A percentile compares a stretch with the other conserved stretches of the same genome.
Evolutionary conservation across 148 eudicot species (phyloP).

Genomic region (Chenopodium suecicum): DNA sequence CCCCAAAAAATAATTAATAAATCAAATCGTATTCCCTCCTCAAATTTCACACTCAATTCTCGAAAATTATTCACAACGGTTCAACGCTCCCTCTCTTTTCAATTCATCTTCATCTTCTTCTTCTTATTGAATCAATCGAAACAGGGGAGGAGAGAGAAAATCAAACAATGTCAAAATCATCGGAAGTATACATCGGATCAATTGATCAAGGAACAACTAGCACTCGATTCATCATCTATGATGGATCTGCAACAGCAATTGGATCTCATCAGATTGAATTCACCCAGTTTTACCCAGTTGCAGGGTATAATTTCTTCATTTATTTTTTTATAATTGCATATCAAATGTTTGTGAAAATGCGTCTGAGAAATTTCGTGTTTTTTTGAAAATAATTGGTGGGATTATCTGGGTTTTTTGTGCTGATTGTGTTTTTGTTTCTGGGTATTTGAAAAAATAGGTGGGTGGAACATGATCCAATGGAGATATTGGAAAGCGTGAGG

Average conservation of each 20-base stretch:
- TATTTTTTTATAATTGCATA: not conserved
- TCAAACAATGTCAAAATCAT: slow-evolving; percentile 45
- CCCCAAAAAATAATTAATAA: not conserved
- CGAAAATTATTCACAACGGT: slow-evolving; percentile 2
- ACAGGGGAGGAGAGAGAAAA: not conserved
- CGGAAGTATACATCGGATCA: slow-evolving; percentile 59
- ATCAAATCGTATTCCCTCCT: not conserved
- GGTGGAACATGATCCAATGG: slow-evolving; percentile 99
- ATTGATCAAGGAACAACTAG: slow-evolving; percentile 99
- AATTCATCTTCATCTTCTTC: not conserved
- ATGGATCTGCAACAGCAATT: slow-evolving; percentile 43
- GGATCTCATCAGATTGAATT: slow-evolving; percentile 98
- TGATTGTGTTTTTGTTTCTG: slow-evolving; percentile 4
- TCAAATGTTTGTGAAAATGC: slow-evolving; percentile 16
- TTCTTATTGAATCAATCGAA: slow-evolving; percentile 21
- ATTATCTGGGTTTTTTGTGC: slow-evolving; percentile 18
- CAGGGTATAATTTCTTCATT: slow-evolving; percentile 58
- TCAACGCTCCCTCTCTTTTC: slow-evolving; percentile 6
- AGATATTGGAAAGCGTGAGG: slow-evolving; percentile 88
- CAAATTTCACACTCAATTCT: not conserved
- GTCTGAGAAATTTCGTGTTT: slow-evolving; percentile 5
- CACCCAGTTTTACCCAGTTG: slow-evolving; percentile 89
- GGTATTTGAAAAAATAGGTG: slow-evolving; percentile 44
- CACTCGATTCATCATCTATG: slow-evolving; percentile 85
- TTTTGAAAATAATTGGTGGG: slow-evolving; percentile 4